Evolutionary conservation across 192 early-diverging fungal genomes (phyloP), one percentile per base, ranked within the genome.

Genomic region (Umbelopsis ramanniana): DNA sequence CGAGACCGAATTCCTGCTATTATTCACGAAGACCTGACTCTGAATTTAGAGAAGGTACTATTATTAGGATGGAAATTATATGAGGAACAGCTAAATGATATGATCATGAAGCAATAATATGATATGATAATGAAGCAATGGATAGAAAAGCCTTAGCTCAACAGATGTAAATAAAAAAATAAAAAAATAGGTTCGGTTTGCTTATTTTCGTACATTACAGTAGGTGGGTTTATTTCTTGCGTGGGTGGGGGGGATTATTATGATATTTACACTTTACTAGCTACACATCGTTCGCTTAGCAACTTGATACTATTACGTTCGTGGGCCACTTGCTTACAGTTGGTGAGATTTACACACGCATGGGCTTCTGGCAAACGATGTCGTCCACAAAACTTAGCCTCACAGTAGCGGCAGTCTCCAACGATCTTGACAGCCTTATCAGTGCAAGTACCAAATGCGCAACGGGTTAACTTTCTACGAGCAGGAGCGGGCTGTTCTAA

Each of bases 311-410:
- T 86, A 38, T 87, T 80, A 66, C 81, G 74, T 73, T 89, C 84
- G 63, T 84, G 83, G 33, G 89, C 86, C 46, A 80, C 86, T 70
- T 88, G 80, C 37, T 83, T 83, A 67, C 90, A 92, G 24, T 75
- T 84, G 38, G 83, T 81, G 54, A 93, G 73, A 57, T 93, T 90
- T 10, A 82, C 77, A 75, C 93, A 94, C 54, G 79, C 79, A 79
- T 94, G 93, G 43, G 88, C 82, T 74, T 94, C 93, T 33, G 91
- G 90, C 24, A 94, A 71, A 12, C 93, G 84, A 79, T 94, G 93
- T 57, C 86, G 83, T 12, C 83, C 79, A 73, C 93, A 94, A 74
- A 83, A 93, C 47, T 87, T 84, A 12, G 52, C 52, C 37, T 85
- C 57, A 54, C 87, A 89, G 77, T 88, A 89, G 33, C 91, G 81